Base-by-base conservation (phyloP, 768 basidiomycete genomes). In the Chalciporus piperatus region DNA sequence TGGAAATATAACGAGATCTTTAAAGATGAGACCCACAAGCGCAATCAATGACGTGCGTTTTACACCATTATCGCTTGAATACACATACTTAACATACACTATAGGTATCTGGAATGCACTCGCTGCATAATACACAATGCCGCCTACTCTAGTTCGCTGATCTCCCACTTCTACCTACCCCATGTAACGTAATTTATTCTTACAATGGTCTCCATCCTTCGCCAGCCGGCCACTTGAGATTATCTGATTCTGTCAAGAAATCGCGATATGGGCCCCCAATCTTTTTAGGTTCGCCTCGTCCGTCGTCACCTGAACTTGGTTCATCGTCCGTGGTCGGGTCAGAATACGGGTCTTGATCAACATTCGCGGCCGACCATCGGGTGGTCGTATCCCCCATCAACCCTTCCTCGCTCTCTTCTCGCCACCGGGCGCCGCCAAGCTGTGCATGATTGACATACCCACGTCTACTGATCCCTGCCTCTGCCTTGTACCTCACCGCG, bases 401-500 rank as follows among this genome's bases (percentile, higher is more conserved):
- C 44, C 67, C 68, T 51, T 68, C 60, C 58, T 71, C 66, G 45
- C 73, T 66, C 51, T 71, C 71, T 40, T 72, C 69, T 22, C 62
- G 54, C 61, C 66, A 70, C 28, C 60, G 50, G 17, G 51, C 54
- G 23, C 52, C 55, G 13, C 63, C 59, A 6, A 62, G 45, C 22
- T 66, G 67, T 37, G 65, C 20, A 53, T 71, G 72, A 35, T 68
- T 65, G 32, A 85, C 77, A 56, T 77, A 87, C 37, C 85, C 86
- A 4, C 84, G 72, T 58, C 71, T 71, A 53, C 75, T 81, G 28
- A 88, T 58, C 16, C 84, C 85, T 17, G 85, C 86, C 64, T 87
- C 85, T 0, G 84, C 85, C 66, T 87, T 87, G 66, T 80, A 87
- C 53, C 83, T 70, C 22, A 82, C 85, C 27, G 79, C 78, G 50